Conservation (phyloP, 208 protist genomes). For the Leishmania tropica region DNA sequence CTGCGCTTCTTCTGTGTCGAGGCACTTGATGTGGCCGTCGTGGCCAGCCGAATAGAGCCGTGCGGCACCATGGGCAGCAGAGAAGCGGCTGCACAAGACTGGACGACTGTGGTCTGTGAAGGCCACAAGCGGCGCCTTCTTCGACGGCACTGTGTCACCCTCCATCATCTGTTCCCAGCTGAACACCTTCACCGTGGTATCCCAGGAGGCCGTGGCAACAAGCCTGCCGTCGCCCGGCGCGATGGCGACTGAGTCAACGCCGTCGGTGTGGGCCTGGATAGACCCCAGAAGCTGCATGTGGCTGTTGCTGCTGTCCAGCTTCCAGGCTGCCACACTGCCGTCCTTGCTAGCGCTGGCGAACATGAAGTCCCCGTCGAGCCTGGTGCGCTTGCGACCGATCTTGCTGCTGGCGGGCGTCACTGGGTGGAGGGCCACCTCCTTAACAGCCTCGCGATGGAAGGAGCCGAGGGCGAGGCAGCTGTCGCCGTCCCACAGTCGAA, state of each 20-base stretch:
- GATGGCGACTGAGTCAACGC: slow-evolving; percentile 71
- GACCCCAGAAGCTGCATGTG: slow-evolving; percentile 55
- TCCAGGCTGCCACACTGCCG: slow-evolving; percentile 72
- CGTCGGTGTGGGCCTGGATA: slow-evolving; percentile 66
- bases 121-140: slow-evolving; percentile 70
- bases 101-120: slow-evolving; percentile 85
- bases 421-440: slow-evolving; percentile 70
- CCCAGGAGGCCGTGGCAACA: slow-evolving; percentile 77
- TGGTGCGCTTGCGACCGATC: slow-evolving; percentile 34
- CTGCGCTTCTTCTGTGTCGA: slow-evolving; percentile 55
- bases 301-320: slow-evolving; percentile 35
- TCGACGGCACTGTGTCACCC: slow-evolving; percentile 41
- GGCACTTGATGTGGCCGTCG: slow-evolving; percentile 70
- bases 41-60: slow-evolving; percentile 74
- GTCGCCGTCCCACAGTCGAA: slow-evolving; percentile 80
- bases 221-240: slow-evolving; percentile 51
- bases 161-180: slow-evolving; percentile 50
- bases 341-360: slow-evolving; percentile 80
- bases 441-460: slow-evolving; percentile 74
- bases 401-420: slow-evolving; percentile 11
- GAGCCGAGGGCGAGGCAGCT: slow-evolving; percentile 74
- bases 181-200: slow-evolving; percentile 81
- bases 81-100: slow-evolving; percentile 77
- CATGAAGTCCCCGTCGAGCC: slow-evolving; percentile 46
- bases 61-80: slow-evolving; percentile 34